Conservation (phyloP, 371 early-diverging fungal genomes). For the Mucor indicus region DNA sequence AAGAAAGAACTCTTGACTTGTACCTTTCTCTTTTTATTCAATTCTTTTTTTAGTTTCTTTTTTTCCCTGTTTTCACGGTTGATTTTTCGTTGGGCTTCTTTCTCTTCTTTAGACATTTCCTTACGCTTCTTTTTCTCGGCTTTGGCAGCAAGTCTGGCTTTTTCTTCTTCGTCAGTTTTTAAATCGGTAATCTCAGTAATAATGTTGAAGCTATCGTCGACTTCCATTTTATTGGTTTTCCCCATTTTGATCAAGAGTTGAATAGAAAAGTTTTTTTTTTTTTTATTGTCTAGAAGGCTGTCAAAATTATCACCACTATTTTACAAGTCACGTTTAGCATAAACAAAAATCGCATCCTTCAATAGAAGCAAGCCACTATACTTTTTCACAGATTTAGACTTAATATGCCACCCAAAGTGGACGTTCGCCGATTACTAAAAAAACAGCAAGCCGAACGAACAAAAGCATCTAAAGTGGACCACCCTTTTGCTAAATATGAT, state of each 20-base stretch:
- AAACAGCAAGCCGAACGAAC: constrained; percentile 37
- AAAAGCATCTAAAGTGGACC: constrained; percentile 28
- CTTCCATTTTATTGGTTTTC: constrained; percentile 6
- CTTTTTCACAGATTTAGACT: background rate
- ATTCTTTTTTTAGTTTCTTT: constrained; percentile 40
- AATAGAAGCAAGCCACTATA: background rate
- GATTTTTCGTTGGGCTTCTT: constrained; percentile 38
- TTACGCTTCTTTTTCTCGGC: constrained; percentile 20
- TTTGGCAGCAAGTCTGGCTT: constrained; percentile 9
- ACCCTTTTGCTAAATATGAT: constrained; percentile 51
- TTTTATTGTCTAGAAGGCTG: too few species aligned
- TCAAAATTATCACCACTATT: background rate
- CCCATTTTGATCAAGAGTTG: constrained; percentile 6
- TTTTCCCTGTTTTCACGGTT: constrained; percentile 41
- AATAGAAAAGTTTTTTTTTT: too few species aligned
- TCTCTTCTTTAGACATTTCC: constrained; percentile 30
- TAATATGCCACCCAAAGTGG: constrained; percentile 30
- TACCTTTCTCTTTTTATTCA: constrained; percentile 46
- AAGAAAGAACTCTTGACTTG: background rate
- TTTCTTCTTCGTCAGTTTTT: constrained; percentile 8
- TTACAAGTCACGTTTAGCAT: background rate
- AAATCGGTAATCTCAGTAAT: constrained; percentile 15
- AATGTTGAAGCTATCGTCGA: constrained; percentile 24
- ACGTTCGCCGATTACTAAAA: constrained; percentile 41
- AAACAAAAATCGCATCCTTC: too few species aligned